Base-by-base conservation (phyloP, 306 rosid species). In the Quercus robur region DNA sequence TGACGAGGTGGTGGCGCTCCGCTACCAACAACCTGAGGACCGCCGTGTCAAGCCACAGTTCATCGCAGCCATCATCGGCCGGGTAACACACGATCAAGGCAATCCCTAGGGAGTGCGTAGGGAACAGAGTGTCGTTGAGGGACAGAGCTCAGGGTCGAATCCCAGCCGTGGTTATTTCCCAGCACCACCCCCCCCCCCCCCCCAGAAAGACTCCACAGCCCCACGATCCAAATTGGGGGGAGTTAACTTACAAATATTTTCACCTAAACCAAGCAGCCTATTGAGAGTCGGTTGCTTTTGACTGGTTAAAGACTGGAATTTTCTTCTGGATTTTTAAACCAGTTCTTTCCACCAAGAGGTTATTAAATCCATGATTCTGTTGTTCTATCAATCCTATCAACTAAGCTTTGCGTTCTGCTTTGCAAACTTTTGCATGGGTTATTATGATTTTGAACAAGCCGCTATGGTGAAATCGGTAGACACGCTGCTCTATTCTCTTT, bases 81-180 rank as follows among this genome's bases (percentile, higher is more conserved):
- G 56, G 51, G 6, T 93, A 86, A 84, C 98, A 93, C 83, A 95
- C 98, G 77, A 91, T 93, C 81, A 96, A 95, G 77, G 98, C 98
- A 23, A 84, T 95, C 73, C 97, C 99, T 0, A 83, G 99, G 80
- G 99, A 95, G 75, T 58, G 62, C 78, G 82, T 79, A 1, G 99
- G 98, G 18, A 80, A 81, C 75, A 78, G 84, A 89, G 76, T 95
- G 74, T 75, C 98, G 1, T 79, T 72, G 2, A 86, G 77, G 70
- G 99, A 93, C 73, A 84, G 98, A 84, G 84, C 75, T 25, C 99
- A 90, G 83, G 98, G 97, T 13, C 83, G 98, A 83, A 91, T 93
- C 74, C 99, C 98, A 0, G 93, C 96, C 81, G 94, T 95, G 14
- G 94, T 95, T 38, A 90, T 89, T 83, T 61, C 82, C 69, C 98